A percentile compares a stretch with the other conserved stretches of the same genome.
phyloP scores from a whole-genome alignment of 2,329 filamentous ascomycete species.

The Ilyonectria mors-panacis region DNA sequence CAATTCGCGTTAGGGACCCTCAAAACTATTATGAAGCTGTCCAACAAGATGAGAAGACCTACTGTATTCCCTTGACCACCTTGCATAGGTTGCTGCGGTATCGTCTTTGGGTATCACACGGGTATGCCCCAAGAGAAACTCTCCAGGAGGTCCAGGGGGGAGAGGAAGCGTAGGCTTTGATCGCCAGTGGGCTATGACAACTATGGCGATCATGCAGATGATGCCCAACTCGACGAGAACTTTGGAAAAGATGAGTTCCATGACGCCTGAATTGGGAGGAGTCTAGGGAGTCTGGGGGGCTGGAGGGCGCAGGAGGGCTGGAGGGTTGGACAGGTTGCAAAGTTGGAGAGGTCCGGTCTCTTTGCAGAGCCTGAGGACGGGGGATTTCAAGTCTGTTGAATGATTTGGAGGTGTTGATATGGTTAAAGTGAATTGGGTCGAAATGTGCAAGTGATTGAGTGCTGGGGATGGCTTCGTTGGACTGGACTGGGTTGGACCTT shows the following conservation, averaged over 20 bases:
- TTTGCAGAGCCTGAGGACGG: neutral
- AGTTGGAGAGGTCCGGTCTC: neutral
- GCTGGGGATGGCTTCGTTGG: constrained; percentile 5
- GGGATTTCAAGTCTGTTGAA: neutral
- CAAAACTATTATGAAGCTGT: neutral
- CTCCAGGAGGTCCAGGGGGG: constrained; percentile 48
- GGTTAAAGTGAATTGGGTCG: neutral
- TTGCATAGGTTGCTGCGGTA: constrained; percentile 46
- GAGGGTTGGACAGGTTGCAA: neutral
- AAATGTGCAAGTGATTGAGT: neutral
- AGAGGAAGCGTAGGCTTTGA: constrained; percentile 35
- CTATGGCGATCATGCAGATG: constrained; percentile 15
- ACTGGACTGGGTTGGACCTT: constrained; percentile 3
- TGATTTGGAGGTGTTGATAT: neutral
- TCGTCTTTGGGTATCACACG: constrained; percentile 49
- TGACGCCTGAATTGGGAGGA: constrained; percentile 8
- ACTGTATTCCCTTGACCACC: constrained; percentile 48
- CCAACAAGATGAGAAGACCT: constrained; percentile 7
- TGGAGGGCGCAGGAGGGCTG: neutral
- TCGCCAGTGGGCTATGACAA: constrained; percentile 25
- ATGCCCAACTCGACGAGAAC: constrained; percentile 28
- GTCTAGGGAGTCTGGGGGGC: constrained; percentile 3
- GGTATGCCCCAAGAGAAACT: constrained; percentile 48
- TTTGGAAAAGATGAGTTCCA: constrained; percentile 31
- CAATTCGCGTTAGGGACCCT: constrained; percentile 4